These are phyloP conservation scores for Cornus kousa DNA, from an alignment of 148 eudicot species.

Conservation along the genomic window DNA sequence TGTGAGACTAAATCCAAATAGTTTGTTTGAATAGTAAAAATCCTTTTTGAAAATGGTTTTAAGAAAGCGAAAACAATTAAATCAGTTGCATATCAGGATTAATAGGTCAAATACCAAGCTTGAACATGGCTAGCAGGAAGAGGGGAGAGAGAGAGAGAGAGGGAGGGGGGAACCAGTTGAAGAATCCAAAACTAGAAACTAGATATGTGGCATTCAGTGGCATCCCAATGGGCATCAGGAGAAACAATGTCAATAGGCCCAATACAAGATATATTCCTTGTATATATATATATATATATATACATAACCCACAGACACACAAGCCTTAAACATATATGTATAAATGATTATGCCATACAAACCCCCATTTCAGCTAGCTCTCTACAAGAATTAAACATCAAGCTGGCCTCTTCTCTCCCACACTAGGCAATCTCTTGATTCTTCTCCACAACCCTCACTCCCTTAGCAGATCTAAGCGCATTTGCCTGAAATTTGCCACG, in stretches of 20 bases:
- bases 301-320: not conserved
- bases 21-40: too few species aligned
- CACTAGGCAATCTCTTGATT: constrained; percentile 64
- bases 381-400: too few species aligned
- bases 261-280: too few species aligned
- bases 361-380: not conserved
- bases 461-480: constrained; percentile 65
- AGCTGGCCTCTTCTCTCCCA: not conserved
- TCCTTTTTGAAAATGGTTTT: too few species aligned
- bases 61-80: too few species aligned
- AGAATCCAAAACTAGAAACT: not conserved
- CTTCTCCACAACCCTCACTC: constrained; percentile 88
- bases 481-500: constrained; percentile 45
- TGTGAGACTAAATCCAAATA: too few species aligned
- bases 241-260: not conserved
- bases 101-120: too few species aligned
- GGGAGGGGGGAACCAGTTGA: not conserved
- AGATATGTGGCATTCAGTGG: too few species aligned
- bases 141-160: not conserved
- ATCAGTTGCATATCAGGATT: too few species aligned
- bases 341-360: not conserved
- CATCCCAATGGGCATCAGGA: not conserved
- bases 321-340: not conserved
- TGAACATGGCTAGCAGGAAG: not conserved
- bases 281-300: too few species aligned